Evolutionary conservation across 2,329 filamentous ascomycete genomes (phyloP), one percentile per base, ranked within the genome.

Genomic region (Hypocrella siamensis): DNA sequence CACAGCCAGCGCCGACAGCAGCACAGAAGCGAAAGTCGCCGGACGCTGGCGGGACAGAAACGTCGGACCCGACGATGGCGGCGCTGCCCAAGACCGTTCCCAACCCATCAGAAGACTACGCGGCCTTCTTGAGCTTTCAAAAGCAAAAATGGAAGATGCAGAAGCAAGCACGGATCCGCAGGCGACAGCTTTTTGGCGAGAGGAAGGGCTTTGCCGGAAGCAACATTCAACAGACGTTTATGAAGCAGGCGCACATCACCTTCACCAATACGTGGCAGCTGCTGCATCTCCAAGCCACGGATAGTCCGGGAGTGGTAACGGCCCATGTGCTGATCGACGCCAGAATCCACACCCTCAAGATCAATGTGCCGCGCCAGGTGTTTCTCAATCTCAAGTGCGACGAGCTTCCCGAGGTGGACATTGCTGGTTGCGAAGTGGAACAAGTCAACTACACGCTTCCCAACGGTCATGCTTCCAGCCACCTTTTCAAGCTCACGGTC

Each of bases 121-220:
- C 73, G 14, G 83, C 73, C 0, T 98, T 93, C 63, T 54, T 99
- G 32, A 69, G 79, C 47, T 96, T 96, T 47, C 90, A 98, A 51
- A 99, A 99, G 56, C 75, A 86, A 58, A 98, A 98, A 56, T 99
- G 90, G 90, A 94, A 88, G 60, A 79, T 96, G 24, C 90, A 99
- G 51, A 93, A 85, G 48, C 80, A 93, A 51, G 85, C 88, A 21
- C 75, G 90, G 16, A 67, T 78, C 37, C 76, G 88, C 27, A 70
- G 92, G 40, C 73, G 88, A 30, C 90, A 98, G 51, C 63, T 98
- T 1, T 98, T 98, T 46, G 90, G 90, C 37, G 88, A 98, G 46
- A 77, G 79, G 35, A 70, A 76, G 37, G 61, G 63, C 9, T 43
- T 49, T 26, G 41, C 46, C 6, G 50, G 42, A 25, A 69, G 55